These are phyloP conservation scores for Neonectria faginata DNA, from an alignment of 2,329 filamentous ascomycete species.

Conservation along the genomic window DNA sequence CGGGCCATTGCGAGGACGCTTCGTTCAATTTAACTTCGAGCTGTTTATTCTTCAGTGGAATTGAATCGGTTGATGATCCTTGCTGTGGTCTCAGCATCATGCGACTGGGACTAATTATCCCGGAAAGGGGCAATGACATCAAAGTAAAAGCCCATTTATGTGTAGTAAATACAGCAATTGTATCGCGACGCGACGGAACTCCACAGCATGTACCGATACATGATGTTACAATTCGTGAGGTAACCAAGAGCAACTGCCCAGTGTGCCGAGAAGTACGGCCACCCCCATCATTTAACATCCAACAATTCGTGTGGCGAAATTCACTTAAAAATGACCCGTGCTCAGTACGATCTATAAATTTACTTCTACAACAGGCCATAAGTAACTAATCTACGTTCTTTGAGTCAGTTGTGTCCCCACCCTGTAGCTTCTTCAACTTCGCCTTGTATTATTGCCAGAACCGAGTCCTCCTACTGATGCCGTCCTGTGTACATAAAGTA, in stretches of 20 bases:
- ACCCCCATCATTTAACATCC: not conserved
- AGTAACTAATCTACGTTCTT: too few relatives aligned
- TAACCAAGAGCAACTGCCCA: not conserved
- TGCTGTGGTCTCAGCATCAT: slow-evolving; percentile 22
- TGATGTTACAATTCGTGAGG: not conserved
- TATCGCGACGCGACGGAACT: not conserved
- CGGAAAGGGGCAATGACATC: not conserved
- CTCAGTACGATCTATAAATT: too few relatives aligned
- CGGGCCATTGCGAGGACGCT: not conserved
- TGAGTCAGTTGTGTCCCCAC: too few relatives aligned
- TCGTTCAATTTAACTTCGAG: not conserved
- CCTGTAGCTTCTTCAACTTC: too few relatives aligned
- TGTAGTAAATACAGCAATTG: not conserved
- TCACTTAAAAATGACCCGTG: too few relatives aligned
- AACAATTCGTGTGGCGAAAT: not conserved
- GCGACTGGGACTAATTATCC: slow-evolving; percentile 6
- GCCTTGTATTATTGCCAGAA: too few relatives aligned
- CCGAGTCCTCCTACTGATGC: too few relatives aligned
- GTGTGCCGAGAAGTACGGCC: not conserved
- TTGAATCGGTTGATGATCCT: slow-evolving; percentile 20
- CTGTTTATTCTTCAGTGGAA: not conserved
- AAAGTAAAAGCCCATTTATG: not conserved
- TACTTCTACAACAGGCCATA: too few relatives aligned
- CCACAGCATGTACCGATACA: not conserved
- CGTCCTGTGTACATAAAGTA: too few relatives aligned